A percentile compares a stretch with the other conserved stretches of the same genome.
phyloP scores from a whole-genome alignment of 768 basidiomycete genomes.

The Sutorius australiensis region DNA sequence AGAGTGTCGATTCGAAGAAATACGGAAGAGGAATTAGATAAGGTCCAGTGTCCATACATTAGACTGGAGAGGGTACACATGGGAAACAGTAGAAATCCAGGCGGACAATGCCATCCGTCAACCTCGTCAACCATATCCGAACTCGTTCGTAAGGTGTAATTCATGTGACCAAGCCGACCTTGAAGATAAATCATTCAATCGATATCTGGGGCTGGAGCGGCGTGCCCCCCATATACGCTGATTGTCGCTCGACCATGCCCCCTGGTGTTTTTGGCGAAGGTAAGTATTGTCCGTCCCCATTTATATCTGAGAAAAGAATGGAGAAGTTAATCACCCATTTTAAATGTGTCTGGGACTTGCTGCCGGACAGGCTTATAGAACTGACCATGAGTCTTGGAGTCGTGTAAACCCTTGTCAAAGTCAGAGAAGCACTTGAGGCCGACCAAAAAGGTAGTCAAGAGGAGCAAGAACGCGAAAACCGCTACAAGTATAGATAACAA shows the following conservation, averaged over 20 bases:
- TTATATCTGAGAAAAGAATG: slow-evolving; percentile 40
- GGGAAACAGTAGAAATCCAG: slow-evolving; percentile 7
- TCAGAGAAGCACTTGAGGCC: slow-evolving; percentile 78
- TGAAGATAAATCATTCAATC: slow-evolving; percentile 52
- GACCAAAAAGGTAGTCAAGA: slow-evolving; percentile 70
- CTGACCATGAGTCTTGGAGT: slow-evolving; percentile 75
- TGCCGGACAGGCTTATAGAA: slow-evolving; percentile 34
- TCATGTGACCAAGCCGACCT: background rate
- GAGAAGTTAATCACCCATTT: slow-evolving; percentile 37
- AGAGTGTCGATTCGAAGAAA: slow-evolving; percentile 5
- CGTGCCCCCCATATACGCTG: slow-evolving; percentile 41
- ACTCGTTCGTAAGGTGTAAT: background rate
- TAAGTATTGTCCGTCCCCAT: slow-evolving; percentile 43
- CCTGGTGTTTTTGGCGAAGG: slow-evolving; percentile 36
- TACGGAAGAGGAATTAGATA: slow-evolving; percentile 18
- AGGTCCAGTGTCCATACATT: slow-evolving; percentile 13
- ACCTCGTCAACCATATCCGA: slow-evolving; percentile 3
- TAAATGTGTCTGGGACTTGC: slow-evolving; percentile 18
- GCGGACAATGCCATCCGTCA: background rate
- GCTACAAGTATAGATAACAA: slow-evolving; percentile 38
- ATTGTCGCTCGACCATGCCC: slow-evolving; percentile 45
- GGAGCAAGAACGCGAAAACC: slow-evolving; percentile 68
- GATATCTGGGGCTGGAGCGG: slow-evolving; percentile 65
- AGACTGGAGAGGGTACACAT: slow-evolving; percentile 12
- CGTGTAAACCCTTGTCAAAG: slow-evolving; percentile 74